Base-by-base conservation (phyloP, 1,284 basidiomycete genomes). In the Moniliophthora roreri region DNA sequence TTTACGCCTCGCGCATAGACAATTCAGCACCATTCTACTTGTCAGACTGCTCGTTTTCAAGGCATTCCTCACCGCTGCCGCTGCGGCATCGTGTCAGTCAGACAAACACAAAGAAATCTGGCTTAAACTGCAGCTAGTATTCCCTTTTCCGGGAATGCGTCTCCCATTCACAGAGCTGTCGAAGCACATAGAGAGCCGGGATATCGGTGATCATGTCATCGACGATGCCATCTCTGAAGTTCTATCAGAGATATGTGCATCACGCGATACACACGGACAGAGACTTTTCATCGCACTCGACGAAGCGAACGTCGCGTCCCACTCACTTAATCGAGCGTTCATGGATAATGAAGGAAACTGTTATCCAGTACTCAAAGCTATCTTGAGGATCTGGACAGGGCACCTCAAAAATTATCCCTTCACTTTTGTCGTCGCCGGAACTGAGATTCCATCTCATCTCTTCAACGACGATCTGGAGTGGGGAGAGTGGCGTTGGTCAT, bases 341-440 rank as follows among this genome's bases (percentile, higher is more conserved):
- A 34, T 10, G 32, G 44, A 48, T 13, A 44, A 40, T 5, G 21
- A 46, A 10, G 53, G 49, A 1, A 32, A n/a, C n/a, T 47, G 47
- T 50, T 47, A 47, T n/a, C 18, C 42, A 3, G 11, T 36, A 4
- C 8, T 57, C 10, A 57, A 54, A 24, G 55, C 41, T 23, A 35
- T 57, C 13, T 21, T 57, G 9, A 37, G 35, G 6, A 21, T 28
- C 11, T 57, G 42, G 42, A 45, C 13, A 28, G n/a, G 16, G 3
- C 45, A 48, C 2, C 10, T 54, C n/a, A 32, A 28, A 7, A 34
- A 48, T 20, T 13, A 41, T 32, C 47, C 50, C 13, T 11, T 54
- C 16, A 41, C 28, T 6, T 39, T 57, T 20, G 37, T 57, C 18
- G 46, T 57, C 11, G 52, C 56, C 8, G 56, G 56, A 1, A 54